These are phyloP conservation scores for Tricholoma flavovirens DNA, from an alignment of 768 basidiomycete genomes.

Conservation along the genomic window DNA sequence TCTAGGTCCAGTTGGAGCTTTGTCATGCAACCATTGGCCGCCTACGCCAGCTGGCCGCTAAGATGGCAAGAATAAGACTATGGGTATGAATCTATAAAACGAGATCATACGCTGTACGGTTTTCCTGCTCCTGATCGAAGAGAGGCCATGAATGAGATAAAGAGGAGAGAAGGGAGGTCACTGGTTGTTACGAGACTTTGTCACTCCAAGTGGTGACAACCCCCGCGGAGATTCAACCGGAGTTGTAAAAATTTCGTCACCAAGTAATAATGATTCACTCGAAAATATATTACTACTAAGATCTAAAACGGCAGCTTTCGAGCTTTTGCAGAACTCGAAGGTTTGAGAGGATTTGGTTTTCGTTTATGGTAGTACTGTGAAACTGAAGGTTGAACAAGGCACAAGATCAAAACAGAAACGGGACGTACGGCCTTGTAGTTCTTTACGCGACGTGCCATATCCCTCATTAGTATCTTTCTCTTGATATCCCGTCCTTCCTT, in stretches of 20 bases:
- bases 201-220: background rate
- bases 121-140: constrained; percentile 28
- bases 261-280: too few species aligned
- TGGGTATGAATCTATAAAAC: background rate
- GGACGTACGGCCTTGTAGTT: constrained; percentile 59
- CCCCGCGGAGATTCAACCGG: constrained; percentile 17
- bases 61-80: background rate
- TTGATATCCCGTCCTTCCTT: constrained; percentile 41
- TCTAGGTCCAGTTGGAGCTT: constrained; percentile 46
- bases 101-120: constrained; percentile 35
- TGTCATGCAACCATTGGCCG: constrained; percentile 75
- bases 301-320: constrained; percentile 57
- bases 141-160: constrained; percentile 13
- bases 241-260: constrained; percentile 7
- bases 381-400: constrained; percentile 4
- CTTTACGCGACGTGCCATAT: constrained; percentile 62
- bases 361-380: constrained; percentile 43
- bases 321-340: constrained; percentile 39
- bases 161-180: constrained; percentile 6
- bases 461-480: constrained; percentile 54
- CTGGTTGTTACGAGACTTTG: constrained; percentile 7
- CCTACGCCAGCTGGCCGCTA: constrained; percentile 58
- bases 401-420: background rate
- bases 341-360: constrained; percentile 55
- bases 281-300: background rate